Evolutionary conservation across 495 filamentous ascomycete species (phyloP).

Genomic region (Mytilinidion resinicola): DNA sequence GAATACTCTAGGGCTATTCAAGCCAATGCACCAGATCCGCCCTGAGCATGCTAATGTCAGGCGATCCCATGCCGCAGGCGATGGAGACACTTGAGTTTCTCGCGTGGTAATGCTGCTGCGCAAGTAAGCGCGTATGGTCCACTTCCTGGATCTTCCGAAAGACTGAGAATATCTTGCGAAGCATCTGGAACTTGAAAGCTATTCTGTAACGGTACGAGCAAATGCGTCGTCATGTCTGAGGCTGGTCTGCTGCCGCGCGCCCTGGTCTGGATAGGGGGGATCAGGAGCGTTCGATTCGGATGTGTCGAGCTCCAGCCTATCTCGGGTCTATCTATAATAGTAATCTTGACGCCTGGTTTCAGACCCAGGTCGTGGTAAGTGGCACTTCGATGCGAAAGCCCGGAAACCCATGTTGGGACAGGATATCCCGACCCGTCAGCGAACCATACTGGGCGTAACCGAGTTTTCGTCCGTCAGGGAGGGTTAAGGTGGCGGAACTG

Average conservation of each 20-base stretch:
- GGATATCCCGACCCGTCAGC: slow-evolving; percentile 6
- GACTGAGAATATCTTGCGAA: slow-evolving; percentile 14
- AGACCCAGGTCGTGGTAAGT: slow-evolving; percentile 3
- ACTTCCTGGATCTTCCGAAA: slow-evolving; percentile 18
- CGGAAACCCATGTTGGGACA: slow-evolving; percentile 14
- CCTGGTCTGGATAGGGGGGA: slow-evolving; percentile 11
- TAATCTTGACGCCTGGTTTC: slow-evolving; percentile 8
- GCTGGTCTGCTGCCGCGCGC: too few relatives aligned
- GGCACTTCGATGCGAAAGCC: slow-evolving; percentile 17
- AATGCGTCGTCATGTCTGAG: not conserved
- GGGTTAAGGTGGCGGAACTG: slow-evolving; percentile 10
- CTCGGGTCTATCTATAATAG: slow-evolving; percentile 10
- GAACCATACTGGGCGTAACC: slow-evolving; percentile 20
- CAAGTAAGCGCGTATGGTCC: slow-evolving; percentile 25
- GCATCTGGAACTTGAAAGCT: slow-evolving; percentile 12
- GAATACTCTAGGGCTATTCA: slow-evolving; percentile 22
- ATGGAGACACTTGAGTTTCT: slow-evolving; percentile 24
- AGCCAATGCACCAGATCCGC: slow-evolving; percentile 17
- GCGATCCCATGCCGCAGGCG: slow-evolving; percentile 31
- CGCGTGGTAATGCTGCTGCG: slow-evolving; percentile 9
- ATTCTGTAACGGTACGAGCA: slow-evolving; percentile 13
- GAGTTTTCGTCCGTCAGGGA: slow-evolving; percentile 20
- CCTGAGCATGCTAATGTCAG: slow-evolving; percentile 27
- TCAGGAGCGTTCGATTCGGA: slow-evolving; percentile 7
- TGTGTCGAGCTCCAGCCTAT: slow-evolving; percentile 14